Evolutionary conservation across 176 grass and related monocot genomes (phyloP), one percentile per base, ranked within the genome.

Genomic region (Rhipidocladum racemiflorum): DNA sequence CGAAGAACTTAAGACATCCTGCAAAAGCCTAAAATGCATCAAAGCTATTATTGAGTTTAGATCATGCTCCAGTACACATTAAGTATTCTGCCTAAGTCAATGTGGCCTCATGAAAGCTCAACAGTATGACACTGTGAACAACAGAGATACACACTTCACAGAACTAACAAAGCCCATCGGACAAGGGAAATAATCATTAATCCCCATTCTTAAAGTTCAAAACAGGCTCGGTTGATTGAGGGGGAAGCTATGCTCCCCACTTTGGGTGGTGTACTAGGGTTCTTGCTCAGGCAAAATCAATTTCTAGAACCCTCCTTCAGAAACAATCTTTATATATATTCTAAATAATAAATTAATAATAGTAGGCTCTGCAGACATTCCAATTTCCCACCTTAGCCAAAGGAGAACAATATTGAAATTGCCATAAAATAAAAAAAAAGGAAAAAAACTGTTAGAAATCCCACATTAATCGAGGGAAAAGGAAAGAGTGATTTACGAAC

Each of bases 141-240:
- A 24, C 75, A 60, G 61, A 74, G 18, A 23, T 65, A 51, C 38
- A 74, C 15, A 45, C 61, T 43, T 70, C 16, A 7, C 12, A 67
- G 25, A 75, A 75, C 61, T 51, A 51, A 35, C 38, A 40, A 61
- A 9, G 17, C 11, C 45, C 18, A 84, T 27, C 12, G 21, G 32
- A 61, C 12, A 13, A 50, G 16, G 23, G 9, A 60, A 88, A 60
- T 50, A 53, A 79, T 65, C 65, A 88, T 50, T 50, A 53, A 79
- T 65, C 65, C 14, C 13, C 9, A 8, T 51, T 75, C 9, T 51
- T 35, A 10, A 51, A 77, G 2, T 68, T 77, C 3, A 34, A n/a
- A 40, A 27, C 18, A 60, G 1, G 43, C 48, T n/a, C 11, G 10
- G 43, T 25, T 71, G 24, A 75, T 63, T 77, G 10, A 85, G n/a